These are phyloP conservation scores for Amanita pseudoporphyria DNA, from an alignment of 768 basidiomycete species.

Conservation along the genomic window DNA sequence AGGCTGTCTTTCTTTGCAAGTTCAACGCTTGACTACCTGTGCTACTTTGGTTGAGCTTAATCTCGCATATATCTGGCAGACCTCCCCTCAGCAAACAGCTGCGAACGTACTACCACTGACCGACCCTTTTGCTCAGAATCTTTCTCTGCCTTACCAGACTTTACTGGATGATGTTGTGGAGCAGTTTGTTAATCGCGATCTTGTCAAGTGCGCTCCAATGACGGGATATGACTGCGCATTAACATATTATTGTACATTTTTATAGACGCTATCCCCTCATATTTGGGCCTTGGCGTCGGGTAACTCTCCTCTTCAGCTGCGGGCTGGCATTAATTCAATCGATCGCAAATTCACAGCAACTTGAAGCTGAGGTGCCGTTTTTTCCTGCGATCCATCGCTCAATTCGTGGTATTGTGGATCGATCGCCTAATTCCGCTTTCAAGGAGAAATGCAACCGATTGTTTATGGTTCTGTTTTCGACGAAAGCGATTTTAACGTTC, in stretches of 20 bases:
- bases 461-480: slow-evolving; percentile 32
- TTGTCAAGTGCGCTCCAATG: slow-evolving; percentile 40
- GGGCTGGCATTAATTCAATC: not conserved
- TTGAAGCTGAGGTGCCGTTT: slow-evolving; percentile 40
- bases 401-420: slow-evolving; percentile 37
- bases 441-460: slow-evolving; percentile 30
- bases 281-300: slow-evolving; percentile 62
- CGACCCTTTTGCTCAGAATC: slow-evolving; percentile 44
- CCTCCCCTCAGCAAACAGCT: slow-evolving; percentile 1
- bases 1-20: not conserved
- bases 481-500: not conserved
- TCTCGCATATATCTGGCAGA: slow-evolving; percentile 18
- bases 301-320: slow-evolving; percentile 18
- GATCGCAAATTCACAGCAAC: slow-evolving; percentile 31
- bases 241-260: slow-evolving; percentile 1
- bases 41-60: slow-evolving; percentile 15
- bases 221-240: not conserved
- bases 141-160: slow-evolving; percentile 45
- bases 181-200: slow-evolving; percentile 47
- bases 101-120: not conserved
- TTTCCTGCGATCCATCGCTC: slow-evolving; percentile 42
- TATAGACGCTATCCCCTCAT: slow-evolving; percentile 67
- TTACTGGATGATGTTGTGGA: slow-evolving; percentile 42
- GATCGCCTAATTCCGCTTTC: slow-evolving; percentile 43
- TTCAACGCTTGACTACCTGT: slow-evolving; percentile 3